Conservation (phyloP, 768 basidiomycete species). For the Boletus pseudopeckii region DNA sequence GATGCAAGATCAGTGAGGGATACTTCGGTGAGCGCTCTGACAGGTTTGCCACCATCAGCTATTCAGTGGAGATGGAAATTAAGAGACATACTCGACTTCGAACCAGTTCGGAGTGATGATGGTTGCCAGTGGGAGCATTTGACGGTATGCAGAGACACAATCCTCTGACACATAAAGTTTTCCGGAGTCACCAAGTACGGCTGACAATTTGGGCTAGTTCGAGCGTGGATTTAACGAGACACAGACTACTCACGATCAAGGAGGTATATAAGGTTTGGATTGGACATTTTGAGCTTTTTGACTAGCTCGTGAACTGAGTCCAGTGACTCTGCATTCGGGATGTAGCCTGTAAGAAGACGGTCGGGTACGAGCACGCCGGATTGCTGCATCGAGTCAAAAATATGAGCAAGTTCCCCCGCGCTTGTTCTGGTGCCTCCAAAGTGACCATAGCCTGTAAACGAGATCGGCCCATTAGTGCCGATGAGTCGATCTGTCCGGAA, state of each 20-base stretch:
- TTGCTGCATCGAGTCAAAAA: conserved; percentile 69
- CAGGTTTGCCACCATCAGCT: neutral
- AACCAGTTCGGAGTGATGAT: conserved; percentile 99
- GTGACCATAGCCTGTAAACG: conserved; percentile 68
- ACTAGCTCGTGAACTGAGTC: conserved; percentile 62
- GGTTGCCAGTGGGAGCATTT: conserved; percentile 76
- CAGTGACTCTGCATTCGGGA: conserved; percentile 80
- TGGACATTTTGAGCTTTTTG: conserved; percentile 52
- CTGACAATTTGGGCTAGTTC: conserved; percentile 36
- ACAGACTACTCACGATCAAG: conserved; percentile 72
- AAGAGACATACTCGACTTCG: conserved; percentile 77
- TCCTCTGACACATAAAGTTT: conserved; percentile 83
- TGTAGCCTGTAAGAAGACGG: conserved; percentile 86
- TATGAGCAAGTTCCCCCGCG: conserved; percentile 67
- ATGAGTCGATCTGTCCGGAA: neutral
- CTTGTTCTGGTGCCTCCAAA: conserved; percentile 77
- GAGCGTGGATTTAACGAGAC: neutral
- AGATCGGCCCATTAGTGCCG: neutral
- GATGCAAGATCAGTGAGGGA: conserved; percentile 64
- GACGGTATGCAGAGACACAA: conserved; percentile 82
- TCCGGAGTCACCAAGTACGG: conserved; percentile 93
- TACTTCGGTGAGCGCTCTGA: conserved; percentile 72
- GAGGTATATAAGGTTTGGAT: conserved; percentile 72
- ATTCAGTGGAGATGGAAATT: neutral
- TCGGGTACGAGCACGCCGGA: conserved; percentile 73